A percentile compares a stretch with the other conserved stretches of the same genome.
Conservation (phyloP, 805 yeast genomes). For the Saturnispora besseyi region DNA sequence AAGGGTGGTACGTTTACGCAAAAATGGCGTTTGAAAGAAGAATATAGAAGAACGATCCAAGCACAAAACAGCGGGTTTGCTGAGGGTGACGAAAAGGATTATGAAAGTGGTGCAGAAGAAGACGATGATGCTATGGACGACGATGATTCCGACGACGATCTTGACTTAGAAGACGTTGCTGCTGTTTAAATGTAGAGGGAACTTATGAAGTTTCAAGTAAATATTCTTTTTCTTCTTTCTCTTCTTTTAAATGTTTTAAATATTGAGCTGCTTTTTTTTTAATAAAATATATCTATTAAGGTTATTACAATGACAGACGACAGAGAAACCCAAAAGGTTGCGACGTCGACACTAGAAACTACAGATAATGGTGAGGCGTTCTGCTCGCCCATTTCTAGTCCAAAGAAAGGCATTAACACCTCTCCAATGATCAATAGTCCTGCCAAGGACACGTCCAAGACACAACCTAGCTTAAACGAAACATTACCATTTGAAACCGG, state of each 20-base stretch:
- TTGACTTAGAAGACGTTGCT: constrained; percentile 70
- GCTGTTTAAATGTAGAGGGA: constrained; percentile 17
- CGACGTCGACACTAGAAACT: background rate
- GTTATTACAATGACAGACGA: no score
- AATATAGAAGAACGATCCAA: constrained; percentile 72
- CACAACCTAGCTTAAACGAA: background rate
- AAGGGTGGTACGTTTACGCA: constrained; percentile 95
- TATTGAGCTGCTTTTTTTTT: no score
- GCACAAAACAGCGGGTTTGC: constrained; percentile 64
- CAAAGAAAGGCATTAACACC: background rate
- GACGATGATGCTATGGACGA: constrained; percentile 21
- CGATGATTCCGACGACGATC: constrained; percentile 43
- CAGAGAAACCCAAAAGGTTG: background rate
- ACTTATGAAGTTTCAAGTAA: background rate
- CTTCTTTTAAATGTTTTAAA: no score
- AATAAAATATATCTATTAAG: no score
- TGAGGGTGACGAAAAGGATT: constrained; percentile 28
- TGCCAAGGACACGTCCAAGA: no score
- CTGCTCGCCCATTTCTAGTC: background rate
- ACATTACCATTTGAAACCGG: background rate
- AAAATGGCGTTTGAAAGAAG: constrained; percentile 83
- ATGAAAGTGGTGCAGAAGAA: constrained; percentile 26
- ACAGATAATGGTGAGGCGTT: background rate
- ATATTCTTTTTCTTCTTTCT: background rate
- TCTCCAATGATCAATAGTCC: no score